Conservation (phyloP, 202 grass and related monocot species). For the Eragrostis tef region DNA sequence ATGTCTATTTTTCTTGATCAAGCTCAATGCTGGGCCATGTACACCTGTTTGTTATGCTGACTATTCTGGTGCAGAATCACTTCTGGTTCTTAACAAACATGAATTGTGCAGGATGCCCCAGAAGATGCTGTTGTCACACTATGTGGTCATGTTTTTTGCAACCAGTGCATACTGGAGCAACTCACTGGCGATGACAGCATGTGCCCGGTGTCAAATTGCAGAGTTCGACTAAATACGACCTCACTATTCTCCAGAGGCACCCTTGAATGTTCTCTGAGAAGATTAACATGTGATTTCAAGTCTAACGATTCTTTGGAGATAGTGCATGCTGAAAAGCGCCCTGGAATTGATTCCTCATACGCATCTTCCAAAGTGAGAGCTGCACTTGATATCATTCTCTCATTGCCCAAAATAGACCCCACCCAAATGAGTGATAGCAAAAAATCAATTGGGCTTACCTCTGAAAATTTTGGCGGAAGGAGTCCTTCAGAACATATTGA, state of each 20-base stretch:
- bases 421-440: conserved; percentile 38
- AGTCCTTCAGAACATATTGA: conserved; percentile 44
- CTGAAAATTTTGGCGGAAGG: conserved; percentile 44
- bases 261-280: conserved; percentile 68
- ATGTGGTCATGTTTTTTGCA: conserved; percentile 95
- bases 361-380: conserved; percentile 90
- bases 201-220: conserved; percentile 74
- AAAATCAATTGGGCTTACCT: conserved; percentile 5
- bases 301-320: conserved; percentile 54
- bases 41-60: not conserved
- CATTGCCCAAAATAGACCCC: conserved; percentile 65
- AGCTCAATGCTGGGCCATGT: not conserved
- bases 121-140: conserved; percentile 92
- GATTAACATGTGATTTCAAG: conserved; percentile 49
- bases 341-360: conserved; percentile 57
- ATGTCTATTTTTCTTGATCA: not conserved
- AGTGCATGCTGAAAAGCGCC: conserved; percentile 50
- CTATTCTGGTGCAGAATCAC: conserved; percentile 7
- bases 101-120: conserved; percentile 76
- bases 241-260: conserved; percentile 84
- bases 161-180: conserved; percentile 89
- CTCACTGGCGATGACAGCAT: conserved; percentile 86
- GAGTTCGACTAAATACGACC: conserved; percentile 60
- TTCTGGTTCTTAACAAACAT: conserved; percentile 28
- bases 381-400: conserved; percentile 78